phyloP scores from a whole-genome alignment of 305 asterid species.

The Fraxinus albicans region DNA sequence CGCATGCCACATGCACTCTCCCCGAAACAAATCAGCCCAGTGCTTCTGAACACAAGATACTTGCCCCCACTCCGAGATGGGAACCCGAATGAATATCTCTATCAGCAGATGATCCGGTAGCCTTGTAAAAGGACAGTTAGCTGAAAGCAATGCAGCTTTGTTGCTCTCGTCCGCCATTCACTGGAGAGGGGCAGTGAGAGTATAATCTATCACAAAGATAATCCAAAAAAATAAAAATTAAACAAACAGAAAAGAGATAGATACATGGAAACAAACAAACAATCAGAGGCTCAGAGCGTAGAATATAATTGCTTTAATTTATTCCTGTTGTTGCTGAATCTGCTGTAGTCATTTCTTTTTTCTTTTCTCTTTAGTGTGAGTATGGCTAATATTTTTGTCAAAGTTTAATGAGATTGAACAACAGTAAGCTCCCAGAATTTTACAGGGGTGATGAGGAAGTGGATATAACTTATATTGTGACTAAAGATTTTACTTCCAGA shows the following conservation, averaged over 20 bases:
- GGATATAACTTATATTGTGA: not conserved
- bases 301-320: not conserved
- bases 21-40: constrained; percentile 64
- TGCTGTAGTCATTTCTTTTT: not conserved
- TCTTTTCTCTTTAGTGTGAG: not conserved
- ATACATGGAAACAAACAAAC: not conserved
- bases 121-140: constrained; percentile 45
- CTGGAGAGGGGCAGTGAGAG: constrained; percentile 25
- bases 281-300: not conserved
- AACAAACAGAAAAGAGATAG: not conserved
- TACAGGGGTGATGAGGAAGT: not conserved
- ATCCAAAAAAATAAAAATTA: not conserved
- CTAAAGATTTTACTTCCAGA: not conserved
- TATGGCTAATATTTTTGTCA: not conserved
- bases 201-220: constrained; percentile 11
- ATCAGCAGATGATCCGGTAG: constrained; percentile 65
- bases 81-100: constrained; percentile 62
- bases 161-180: constrained; percentile 44
- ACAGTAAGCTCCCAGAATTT: not conserved
- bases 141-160: constrained; percentile 26
- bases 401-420: not conserved
- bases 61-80: constrained; percentile 54
- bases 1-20: constrained; percentile 68
- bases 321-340: not conserved
- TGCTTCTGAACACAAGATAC: constrained; percentile 54